phyloP scores from a whole-genome alignment of 2,329 filamentous ascomycete genomes.

The Hymenoscyphus linearis region DNA sequence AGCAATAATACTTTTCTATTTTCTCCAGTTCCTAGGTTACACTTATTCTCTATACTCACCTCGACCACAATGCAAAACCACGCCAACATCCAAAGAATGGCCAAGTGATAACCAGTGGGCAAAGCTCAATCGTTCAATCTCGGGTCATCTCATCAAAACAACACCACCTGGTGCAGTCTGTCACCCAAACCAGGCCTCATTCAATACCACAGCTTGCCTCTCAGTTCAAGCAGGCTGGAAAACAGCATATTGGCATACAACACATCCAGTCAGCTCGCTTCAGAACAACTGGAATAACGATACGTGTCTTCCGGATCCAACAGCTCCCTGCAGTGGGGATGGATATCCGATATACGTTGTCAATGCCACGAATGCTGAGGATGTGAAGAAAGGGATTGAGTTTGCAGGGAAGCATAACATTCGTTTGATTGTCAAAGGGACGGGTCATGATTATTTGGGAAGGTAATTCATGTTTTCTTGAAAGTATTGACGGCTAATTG shows the following conservation, averaged over 20 bases:
- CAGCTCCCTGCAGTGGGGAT: slow-evolving; percentile 34
- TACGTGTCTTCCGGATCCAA: slow-evolving; percentile 42
- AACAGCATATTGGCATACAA: slow-evolving; percentile 35
- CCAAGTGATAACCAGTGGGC: slow-evolving; percentile 42
- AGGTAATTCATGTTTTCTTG: slow-evolving; percentile 9
- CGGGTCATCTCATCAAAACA: slow-evolving; percentile 39
- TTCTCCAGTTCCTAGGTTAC: background rate
- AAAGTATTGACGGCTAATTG: background rate
- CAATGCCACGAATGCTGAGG: slow-evolving; percentile 21
- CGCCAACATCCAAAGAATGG: slow-evolving; percentile 43
- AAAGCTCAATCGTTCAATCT: slow-evolving; percentile 40
- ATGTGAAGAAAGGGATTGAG: slow-evolving; percentile 29
- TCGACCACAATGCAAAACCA: slow-evolving; percentile 40
- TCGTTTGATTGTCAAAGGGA: slow-evolving; percentile 39
- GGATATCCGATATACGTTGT: slow-evolving; percentile 40
- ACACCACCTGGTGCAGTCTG: slow-evolving; percentile 42
- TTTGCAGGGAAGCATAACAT: slow-evolving; percentile 35
- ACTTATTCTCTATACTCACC: background rate
- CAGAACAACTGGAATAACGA: slow-evolving; percentile 44
- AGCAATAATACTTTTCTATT: background rate
- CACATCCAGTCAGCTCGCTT: slow-evolving; percentile 35
- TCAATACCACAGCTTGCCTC: slow-evolving; percentile 33
- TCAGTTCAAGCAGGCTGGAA: slow-evolving; percentile 30
- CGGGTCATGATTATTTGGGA: slow-evolving; percentile 38
- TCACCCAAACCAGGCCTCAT: slow-evolving; percentile 35